Evolutionary conservation across 1,284 basidiomycete species (phyloP), one percentile per base, ranked within the genome.

Genomic region (Melanopsichium pennsylvanicum): DNA sequence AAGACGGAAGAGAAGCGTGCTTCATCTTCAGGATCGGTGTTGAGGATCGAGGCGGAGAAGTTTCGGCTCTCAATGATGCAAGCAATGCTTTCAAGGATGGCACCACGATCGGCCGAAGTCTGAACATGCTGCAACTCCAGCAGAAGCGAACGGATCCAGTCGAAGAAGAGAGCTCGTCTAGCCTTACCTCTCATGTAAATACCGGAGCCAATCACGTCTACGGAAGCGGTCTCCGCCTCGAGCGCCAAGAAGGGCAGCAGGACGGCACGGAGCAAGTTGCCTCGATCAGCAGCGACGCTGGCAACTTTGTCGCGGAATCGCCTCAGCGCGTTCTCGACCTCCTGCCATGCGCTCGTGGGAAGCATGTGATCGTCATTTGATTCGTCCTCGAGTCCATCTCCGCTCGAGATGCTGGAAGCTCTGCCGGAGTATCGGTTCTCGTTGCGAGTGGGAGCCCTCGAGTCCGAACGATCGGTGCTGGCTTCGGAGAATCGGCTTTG

Each of bases 61-160:
- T 76, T 78, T 32, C 74, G 64, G 41, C 64, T 67, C 43, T 78
- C 76, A 26, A 78, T 70, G 49, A 78, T 73, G 62, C 72, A 78
- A 0, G 74, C 76, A 19, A 78, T 75, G 56, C 74, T 76, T 38
- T 78, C 76, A 13, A 78, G 51, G 31, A 78, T 76, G 7, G 76
- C 74, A 3, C 76, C 76, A 9, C 76, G 72, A 37, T 78, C 76
- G 9, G 76, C 72, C 3, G 74, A 76, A 2, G 76, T 78, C 60
- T 76, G 74, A 3, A 75, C 73, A 25, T 72, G 72, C 48, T 76
- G 76, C 13, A 78, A 50, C 42, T 78, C 76, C 36, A 75, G 25
- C 10, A 78, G 60, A 4, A 78, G 59, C 27, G 49, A 54, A 12
- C 66, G 59, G 46, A 78, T 76, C 76, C 76, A 78, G 29, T 78